A percentile compares a stretch with the other conserved stretches of the same genome.
phyloP scores from a whole-genome alignment of 129 eudicot genomes.

The Saposhnikovia divaricata region DNA sequence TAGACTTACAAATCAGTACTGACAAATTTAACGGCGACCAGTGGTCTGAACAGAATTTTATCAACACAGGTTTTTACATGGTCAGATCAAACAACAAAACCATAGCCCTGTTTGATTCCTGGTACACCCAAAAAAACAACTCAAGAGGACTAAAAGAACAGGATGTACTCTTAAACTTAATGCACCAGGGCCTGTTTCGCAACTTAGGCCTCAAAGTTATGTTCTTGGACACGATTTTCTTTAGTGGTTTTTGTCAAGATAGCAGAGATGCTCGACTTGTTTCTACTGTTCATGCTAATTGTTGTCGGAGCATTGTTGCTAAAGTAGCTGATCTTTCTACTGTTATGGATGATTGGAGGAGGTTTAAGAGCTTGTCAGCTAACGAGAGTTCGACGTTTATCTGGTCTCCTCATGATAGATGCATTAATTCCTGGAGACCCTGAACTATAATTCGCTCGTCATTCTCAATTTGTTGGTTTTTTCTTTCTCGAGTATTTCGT shows the following conservation, averaged over 20 bases:
- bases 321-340: constrained; percentile 17
- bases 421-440: constrained; percentile 8
- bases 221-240: constrained; percentile 17
- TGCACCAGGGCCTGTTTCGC: constrained; percentile 4
- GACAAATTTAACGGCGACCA: constrained; percentile 23
- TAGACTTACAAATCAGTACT: constrained; percentile 22
- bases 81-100: constrained; percentile 27
- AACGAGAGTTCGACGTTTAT: constrained; percentile 1
- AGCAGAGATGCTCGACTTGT: constrained; percentile 14
- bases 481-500: background rate
- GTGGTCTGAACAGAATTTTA: constrained; percentile 3
- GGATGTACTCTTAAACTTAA: constrained; percentile 10
- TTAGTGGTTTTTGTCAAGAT: constrained; percentile 22
- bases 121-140: constrained; percentile 13
- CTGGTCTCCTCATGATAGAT: constrained; percentile 10
- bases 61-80: constrained; percentile 28
- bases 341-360: constrained; percentile 16
- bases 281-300: constrained; percentile 19
- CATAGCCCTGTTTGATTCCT: constrained; percentile 15
- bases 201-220: constrained; percentile 9
- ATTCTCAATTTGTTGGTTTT: background rate
- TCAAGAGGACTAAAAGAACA: constrained; percentile 19
- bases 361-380: constrained; percentile 10
- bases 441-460: background rate
- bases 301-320: constrained; percentile 21